A percentile compares a stretch with the other conserved stretches of the same genome.
phyloP scores from a whole-genome alignment of 2,329 filamentous ascomycete genomes.

The Coniochaeta sp. region DNA sequence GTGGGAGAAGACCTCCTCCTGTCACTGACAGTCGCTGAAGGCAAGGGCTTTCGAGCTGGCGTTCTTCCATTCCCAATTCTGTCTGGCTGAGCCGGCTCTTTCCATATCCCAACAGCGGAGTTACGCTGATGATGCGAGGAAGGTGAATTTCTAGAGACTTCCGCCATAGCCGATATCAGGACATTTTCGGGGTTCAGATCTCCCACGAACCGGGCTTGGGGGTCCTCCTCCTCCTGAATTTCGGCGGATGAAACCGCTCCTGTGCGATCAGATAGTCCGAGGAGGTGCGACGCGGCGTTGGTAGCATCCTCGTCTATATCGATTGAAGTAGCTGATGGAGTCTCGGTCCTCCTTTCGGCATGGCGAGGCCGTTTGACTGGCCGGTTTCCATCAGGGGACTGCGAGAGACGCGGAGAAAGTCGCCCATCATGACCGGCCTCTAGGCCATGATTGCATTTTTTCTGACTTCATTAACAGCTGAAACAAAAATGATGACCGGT shows the following conservation, averaged over 20 bases:
- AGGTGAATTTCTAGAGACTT: background rate
- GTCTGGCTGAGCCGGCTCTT: background rate
- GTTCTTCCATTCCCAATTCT: background rate
- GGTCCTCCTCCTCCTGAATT: slow-evolving; percentile 15
- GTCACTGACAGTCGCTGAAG: background rate
- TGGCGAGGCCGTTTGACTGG: background rate
- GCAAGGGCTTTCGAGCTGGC: background rate
- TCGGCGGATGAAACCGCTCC: slow-evolving; percentile 9
- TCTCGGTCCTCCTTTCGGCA: slow-evolving; percentile 1
- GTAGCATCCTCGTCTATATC: slow-evolving; percentile 8
- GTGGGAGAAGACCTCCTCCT: background rate
- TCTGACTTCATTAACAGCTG: slow-evolving; percentile 3
- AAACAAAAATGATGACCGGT: background rate
- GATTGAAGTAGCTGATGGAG: background rate
- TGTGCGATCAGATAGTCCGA: slow-evolving; percentile 13
- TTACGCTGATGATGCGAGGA: background rate
- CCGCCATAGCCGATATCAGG: slow-evolving; percentile 18
- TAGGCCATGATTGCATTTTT: slow-evolving; percentile 19
- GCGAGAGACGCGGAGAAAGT: background rate
- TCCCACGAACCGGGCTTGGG: slow-evolving; percentile 27
- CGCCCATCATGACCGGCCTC: background rate
- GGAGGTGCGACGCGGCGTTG: slow-evolving; percentile 11
- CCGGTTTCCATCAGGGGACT: background rate
- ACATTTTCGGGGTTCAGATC: slow-evolving; percentile 22
- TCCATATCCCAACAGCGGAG: slow-evolving; percentile 7